Base-by-base conservation (phyloP, 2,329 filamentous ascomycete genomes). In the Fusarium pseudonygamai region DNA sequence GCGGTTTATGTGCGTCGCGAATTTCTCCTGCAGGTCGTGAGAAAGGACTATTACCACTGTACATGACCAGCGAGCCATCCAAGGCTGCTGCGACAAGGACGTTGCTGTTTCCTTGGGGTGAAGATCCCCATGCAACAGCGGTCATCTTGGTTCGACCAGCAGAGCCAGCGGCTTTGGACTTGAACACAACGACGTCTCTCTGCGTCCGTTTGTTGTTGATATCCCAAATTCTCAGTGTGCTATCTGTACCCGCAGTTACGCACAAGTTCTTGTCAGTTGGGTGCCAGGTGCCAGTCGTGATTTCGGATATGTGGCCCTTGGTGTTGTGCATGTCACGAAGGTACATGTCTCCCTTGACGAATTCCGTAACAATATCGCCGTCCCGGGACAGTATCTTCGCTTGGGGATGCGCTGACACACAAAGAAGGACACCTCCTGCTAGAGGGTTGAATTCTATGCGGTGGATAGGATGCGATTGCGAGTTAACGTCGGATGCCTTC, bases 261-360 rank as follows among this genome's bases (percentile, higher is more conserved):
- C 94, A 97, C 1, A 95, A 77, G 75, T 97, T 95, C 78, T 88
- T 91, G 80, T 98, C 92, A 6, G 91, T 91, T 1, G 96, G 96
- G 82, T 96, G 94, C 96, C 96, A 99, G 43, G 92, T 93, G 28
- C 94, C 96, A 28, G 92, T 93, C 7, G 94, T 95, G 45, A 98
- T 90, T 82, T 98, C 96, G 8, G 95, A 95, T 59, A 98, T 91
- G 82, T 99, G 96, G 3, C 96, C 96, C 81, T 98, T 98, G 9
- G 96, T 99, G 80, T 98, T 95, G 83, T 98, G 90, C 93, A 98
- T 97, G 81, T 99, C 96, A 61, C 96, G 90, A 74, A 99, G 84
- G 78, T 99, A 99, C 95, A 98, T 98, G 80, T 99, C 96, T 50
- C 96, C 96, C 83, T 99, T 99, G 75, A 95, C 92, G 74, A 97